Conservation (phyloP, 1,284 basidiomycete species). For the Rhodotorula mucilaginosa region DNA sequence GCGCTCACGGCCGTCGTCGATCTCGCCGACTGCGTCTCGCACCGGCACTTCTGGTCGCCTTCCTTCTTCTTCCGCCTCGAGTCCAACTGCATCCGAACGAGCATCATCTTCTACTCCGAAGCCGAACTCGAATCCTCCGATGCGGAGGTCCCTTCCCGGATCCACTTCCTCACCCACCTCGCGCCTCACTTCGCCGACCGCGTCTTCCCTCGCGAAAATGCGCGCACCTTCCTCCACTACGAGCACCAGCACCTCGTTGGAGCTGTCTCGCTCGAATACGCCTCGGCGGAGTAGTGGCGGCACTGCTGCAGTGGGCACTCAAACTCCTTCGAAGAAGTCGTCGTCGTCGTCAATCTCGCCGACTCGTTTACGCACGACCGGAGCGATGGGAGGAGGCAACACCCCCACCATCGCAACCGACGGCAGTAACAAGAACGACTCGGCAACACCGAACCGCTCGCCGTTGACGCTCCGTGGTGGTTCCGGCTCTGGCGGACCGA, state of each 20-base stretch:
- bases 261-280: not conserved
- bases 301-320: not conserved
- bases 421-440: too few relatives aligned
- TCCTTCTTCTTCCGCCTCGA: too few relatives aligned
- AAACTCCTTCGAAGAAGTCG: too few relatives aligned
- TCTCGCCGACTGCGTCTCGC: not conserved
- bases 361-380: not conserved
- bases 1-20: not conserved
- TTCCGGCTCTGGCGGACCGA: not conserved
- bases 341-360: not conserved
- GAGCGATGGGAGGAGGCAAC: not conserved
- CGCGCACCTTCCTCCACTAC: conserved; percentile 3
- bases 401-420: too few relatives aligned
- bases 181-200: conserved; percentile 20
- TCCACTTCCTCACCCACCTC: not conserved
- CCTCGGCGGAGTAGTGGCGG: not conserved
- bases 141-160: not conserved
- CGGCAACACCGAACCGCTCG: not conserved
- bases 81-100: not conserved
- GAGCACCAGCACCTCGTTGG: not conserved
- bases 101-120: not conserved
- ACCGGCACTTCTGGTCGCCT: not conserved
- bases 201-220: conserved; percentile 28
- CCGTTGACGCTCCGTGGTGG: not conserved
- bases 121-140: not conserved